Base-by-base conservation (phyloP, 306 rosid species). In the Prunus mume region DNA sequence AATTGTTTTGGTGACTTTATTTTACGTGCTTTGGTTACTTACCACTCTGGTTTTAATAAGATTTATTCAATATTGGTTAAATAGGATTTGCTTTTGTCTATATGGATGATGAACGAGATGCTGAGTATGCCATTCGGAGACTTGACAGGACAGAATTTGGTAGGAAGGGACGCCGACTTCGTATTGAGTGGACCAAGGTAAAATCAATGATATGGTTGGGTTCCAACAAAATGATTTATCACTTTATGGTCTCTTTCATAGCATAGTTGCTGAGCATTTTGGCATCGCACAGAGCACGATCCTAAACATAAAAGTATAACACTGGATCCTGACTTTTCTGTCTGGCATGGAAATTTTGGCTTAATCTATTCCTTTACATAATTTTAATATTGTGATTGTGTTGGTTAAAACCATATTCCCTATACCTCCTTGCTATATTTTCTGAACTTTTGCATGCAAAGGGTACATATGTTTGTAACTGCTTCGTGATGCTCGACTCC, bases 151-250 rank as follows among this genome's bases (percentile, higher is more conserved):
- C 93, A 34, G 95, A 89, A 81, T 91, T 91, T 88, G 97, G 97
- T 70, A 84, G 95, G 87, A 91, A 89, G 68, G 95, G 90, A 28
- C 91, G 97, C 28, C 88, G 86, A 32, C 86, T 91, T 80, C 97
- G 93, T 63, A 93, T 91, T 18, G 97, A 91, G 82, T 89, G 97
- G 97, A 86, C 95, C 32, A 91, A 89, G 88, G 97, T 91, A 85
- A 30, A 38, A 45, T 27, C 45, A 28, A 52, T 66, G 15, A 56
- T 22, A 15, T 72, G 12, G 22, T 72, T 56, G 57, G 68, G 20
- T 47, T 61, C 10, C 19, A 18, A 4, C 41, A 43, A 9, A 45
- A 27, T 46, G 1, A 61, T 61, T 73, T 60, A 43, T 27, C 47
- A 18, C 2, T 27, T 46, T 73, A 46, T 25, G 15, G 13, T 61